Percentiles rank a stretch among this genome's conserved stretches.
These are phyloP conservation scores for Graphiopsis chlorocephala DNA, from an alignment of 2,329 filamentous ascomycete genomes.

Conservation along the genomic window DNA sequence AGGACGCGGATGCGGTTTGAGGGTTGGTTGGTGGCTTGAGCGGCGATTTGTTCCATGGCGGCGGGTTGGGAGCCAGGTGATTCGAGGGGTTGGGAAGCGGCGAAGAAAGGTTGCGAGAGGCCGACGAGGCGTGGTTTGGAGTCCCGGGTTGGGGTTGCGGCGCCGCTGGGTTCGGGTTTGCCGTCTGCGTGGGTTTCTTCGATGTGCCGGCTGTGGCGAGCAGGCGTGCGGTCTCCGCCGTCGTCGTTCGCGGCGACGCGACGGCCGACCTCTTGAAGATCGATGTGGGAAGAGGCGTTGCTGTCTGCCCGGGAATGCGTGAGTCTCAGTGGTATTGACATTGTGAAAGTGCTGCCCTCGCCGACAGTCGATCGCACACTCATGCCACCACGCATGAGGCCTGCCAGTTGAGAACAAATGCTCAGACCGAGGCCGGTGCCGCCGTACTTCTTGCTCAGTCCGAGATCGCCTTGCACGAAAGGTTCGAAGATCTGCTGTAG, in stretches of 20 bases:
- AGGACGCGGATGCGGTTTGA: slow-evolving; percentile 70
- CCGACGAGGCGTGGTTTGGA: slow-evolving; percentile 77
- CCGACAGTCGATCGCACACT: slow-evolving; percentile 68
- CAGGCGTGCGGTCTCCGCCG: slow-evolving; percentile 13
- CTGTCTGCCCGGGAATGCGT: slow-evolving; percentile 64
- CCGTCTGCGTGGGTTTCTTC: slow-evolving; percentile 14
- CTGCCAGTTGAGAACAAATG: slow-evolving; percentile 83
- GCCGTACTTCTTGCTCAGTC: slow-evolving; percentile 83
- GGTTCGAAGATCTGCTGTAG: slow-evolving; percentile 87
- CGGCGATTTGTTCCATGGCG: slow-evolving; percentile 63
- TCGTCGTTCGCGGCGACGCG: neutral
- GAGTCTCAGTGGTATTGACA: slow-evolving; percentile 78
- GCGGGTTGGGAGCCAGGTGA: slow-evolving; percentile 61
- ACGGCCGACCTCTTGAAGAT: slow-evolving; percentile 21
- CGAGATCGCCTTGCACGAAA: slow-evolving; percentile 89
- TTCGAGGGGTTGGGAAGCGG: slow-evolving; percentile 46
- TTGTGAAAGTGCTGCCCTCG: slow-evolving; percentile 74
- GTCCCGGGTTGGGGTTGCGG: slow-evolving; percentile 39
- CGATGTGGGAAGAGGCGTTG: slow-evolving; percentile 39
- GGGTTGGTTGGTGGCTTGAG: slow-evolving; percentile 48
- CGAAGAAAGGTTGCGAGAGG: slow-evolving; percentile 79
- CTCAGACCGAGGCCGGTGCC: slow-evolving; percentile 85
- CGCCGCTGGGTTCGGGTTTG: slow-evolving; percentile 35
- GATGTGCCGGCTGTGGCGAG: slow-evolving; percentile 21
- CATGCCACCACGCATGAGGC: slow-evolving; percentile 77